phyloP scores from a whole-genome alignment of 2,329 filamentous ascomycete species.

The Exophiala dermatitidis region DNA sequence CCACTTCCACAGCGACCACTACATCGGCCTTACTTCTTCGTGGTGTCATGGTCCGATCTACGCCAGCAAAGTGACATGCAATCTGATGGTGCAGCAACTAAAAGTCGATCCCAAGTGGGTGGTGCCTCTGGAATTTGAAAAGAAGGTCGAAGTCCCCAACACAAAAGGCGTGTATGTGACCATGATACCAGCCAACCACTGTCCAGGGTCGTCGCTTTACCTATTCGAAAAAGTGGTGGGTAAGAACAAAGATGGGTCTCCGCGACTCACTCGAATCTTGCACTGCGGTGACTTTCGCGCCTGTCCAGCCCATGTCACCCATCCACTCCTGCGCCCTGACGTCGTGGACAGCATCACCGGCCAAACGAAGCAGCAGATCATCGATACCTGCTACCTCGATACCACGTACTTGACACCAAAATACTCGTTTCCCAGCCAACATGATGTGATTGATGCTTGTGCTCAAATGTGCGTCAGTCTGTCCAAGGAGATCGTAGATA shows the following conservation, averaged over 20 bases:
- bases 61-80: conserved; percentile 86
- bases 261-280: conserved; percentile 67
- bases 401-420: conserved; percentile 95
- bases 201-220: conserved; percentile 87
- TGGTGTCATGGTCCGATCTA: conserved; percentile 96
- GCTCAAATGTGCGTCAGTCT: conserved; percentile 78
- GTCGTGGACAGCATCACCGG: conserved; percentile 62
- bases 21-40: conserved; percentile 76
- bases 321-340: conserved; percentile 73
- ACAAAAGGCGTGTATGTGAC: conserved; percentile 80
- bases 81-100: conserved; percentile 78
- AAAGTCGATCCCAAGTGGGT: conserved; percentile 81
- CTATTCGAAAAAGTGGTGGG: conserved; percentile 74
- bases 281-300: conserved; percentile 96
- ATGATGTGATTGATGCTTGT: conserved; percentile 79
- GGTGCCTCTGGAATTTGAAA: conserved; percentile 76
- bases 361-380: conserved; percentile 69
- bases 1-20: conserved; percentile 97
- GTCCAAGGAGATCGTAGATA: conserved; percentile 57
- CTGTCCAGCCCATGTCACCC: conserved; percentile 72
- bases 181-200: conserved; percentile 96
- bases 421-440: conserved; percentile 86
- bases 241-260: conserved; percentile 46
- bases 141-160: conserved; percentile 66
- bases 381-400: conserved; percentile 93